These are phyloP conservation scores for Aspergillus novofumigatus DNA, from an alignment of 2,329 filamentous ascomycete species.

Conservation along the genomic window DNA sequence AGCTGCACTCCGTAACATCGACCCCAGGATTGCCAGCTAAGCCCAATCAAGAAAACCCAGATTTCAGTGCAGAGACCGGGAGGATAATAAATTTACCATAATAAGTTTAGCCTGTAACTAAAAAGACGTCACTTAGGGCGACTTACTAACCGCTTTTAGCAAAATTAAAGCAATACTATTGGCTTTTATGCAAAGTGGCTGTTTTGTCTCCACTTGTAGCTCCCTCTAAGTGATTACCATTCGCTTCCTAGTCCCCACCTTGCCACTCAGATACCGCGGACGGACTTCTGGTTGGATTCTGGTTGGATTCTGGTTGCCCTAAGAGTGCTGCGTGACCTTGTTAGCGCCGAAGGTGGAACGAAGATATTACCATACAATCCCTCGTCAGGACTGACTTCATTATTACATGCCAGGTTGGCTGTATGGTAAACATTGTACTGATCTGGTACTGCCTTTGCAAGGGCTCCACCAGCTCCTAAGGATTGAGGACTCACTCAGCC, in stretches of 20 bases:
- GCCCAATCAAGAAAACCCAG: background rate
- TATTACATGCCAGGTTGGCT: background rate
- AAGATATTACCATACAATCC: background rate
- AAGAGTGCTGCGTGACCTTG: constrained; percentile 20
- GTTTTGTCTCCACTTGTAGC: constrained; percentile 5
- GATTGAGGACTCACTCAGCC: constrained; percentile 19
- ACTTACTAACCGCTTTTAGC: constrained; percentile 12
- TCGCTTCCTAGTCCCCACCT: constrained; percentile 8
- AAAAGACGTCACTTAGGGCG: constrained; percentile 13
- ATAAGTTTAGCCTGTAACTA: constrained; percentile 8
- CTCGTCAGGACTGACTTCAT: background rate
- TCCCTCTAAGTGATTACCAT: constrained; percentile 1
- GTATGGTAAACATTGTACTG: constrained; percentile 8
- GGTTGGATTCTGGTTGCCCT: constrained; percentile 10
- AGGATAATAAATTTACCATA: constrained; percentile 4
- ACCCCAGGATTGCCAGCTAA: background rate
- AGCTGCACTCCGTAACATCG: background rate
- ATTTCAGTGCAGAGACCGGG: constrained; percentile 7
- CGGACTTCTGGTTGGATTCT: constrained; percentile 15
- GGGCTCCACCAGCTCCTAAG: constrained; percentile 12
- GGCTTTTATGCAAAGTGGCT: constrained; percentile 9
- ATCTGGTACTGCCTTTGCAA: constrained; percentile 8
- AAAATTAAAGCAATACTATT: constrained; percentile 3
- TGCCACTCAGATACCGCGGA: constrained; percentile 18
- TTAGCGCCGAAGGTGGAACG: constrained; percentile 12